Base-by-base conservation (phyloP, 2,329 filamentous ascomycete species). In the Trichophyton rubrum region DNA sequence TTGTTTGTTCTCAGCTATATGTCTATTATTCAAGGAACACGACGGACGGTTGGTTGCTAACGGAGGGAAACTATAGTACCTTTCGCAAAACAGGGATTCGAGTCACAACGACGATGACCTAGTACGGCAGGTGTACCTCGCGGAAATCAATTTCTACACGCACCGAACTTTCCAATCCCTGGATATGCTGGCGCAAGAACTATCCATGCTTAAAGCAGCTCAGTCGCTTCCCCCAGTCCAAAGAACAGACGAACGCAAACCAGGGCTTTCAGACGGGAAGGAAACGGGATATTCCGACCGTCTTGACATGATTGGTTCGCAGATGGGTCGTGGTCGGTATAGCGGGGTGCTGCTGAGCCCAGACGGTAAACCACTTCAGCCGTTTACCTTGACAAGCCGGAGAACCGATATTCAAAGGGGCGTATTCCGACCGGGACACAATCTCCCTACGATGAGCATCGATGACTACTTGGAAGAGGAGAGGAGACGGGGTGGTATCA, bases 401-500 rank as follows among this genome's bases (percentile, higher is more conserved):
- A 82, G 93, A 41, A 84, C 89, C 63, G 85, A 90, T 63, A 74
- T 96, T 62, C 83, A 85, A 62, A 80, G 85, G 62, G 87, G 87
- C 2, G 92, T 99, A 0, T 99, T 99, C 74, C 82, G 89, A 60
- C 84, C 90, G 0, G 90, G 93, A 6, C 93, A 99, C 72, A 96
- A 89, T 74, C 77, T 99, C 62, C 93, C 93, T 0, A 97, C 93
- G 2, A 97, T 99, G 93, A 89, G 85, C 1, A 96, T 99, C 63
- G 93, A 99, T 67, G 93, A 99, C 76, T 99, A 97, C 70, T 79
- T 99, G 15, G 93, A 95, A 59, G 92, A 97, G 73, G 93, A 97
- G 77, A 82, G 82, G 69, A 82, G 83, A 66, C 80, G 88, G 64
- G 93, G 93, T 15, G 89, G 89, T 20, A 91, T 99, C 62, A 89